Evolutionary conservation across 2,329 filamentous ascomycete genomes (phyloP).

Genomic region (Pestalotiopsis sp.): DNA sequence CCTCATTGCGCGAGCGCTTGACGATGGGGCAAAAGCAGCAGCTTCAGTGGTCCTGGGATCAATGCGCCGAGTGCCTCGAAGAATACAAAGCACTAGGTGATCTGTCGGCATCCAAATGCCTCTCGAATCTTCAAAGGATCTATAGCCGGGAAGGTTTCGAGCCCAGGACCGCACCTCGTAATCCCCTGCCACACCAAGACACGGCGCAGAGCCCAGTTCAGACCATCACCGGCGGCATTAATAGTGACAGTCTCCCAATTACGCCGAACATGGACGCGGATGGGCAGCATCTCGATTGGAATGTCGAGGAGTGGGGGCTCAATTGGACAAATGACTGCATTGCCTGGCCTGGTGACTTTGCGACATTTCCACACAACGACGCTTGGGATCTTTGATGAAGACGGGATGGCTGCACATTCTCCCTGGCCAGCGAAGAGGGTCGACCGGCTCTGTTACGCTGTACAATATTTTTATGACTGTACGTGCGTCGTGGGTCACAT

Average conservation of each 20-base stretch:
- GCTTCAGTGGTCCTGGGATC: background rate
- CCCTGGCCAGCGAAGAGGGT: too few relatives aligned
- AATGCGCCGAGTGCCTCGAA: background rate
- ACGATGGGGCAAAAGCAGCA: background rate
- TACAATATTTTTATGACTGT: too few relatives aligned
- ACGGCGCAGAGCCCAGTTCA: background rate
- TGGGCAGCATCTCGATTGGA: background rate
- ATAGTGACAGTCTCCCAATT: background rate
- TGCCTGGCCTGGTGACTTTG: background rate
- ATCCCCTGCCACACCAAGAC: background rate
- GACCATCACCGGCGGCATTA: background rate
- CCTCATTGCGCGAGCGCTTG: background rate
- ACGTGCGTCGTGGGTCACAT: too few relatives aligned
- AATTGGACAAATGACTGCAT: background rate
- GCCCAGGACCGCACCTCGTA: background rate
- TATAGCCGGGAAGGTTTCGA: background rate
- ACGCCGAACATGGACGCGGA: background rate
- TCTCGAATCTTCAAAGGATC: background rate
- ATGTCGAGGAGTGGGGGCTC: background rate
- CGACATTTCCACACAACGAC: background rate
- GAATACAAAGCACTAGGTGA: background rate
- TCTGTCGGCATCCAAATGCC: background rate
- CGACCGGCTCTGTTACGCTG: too few relatives aligned
- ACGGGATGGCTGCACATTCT: too few relatives aligned
- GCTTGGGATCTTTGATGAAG: background rate